These are phyloP conservation scores for Populus alba DNA, from an alignment of 345 rosid species.

Conservation along the genomic window DNA sequence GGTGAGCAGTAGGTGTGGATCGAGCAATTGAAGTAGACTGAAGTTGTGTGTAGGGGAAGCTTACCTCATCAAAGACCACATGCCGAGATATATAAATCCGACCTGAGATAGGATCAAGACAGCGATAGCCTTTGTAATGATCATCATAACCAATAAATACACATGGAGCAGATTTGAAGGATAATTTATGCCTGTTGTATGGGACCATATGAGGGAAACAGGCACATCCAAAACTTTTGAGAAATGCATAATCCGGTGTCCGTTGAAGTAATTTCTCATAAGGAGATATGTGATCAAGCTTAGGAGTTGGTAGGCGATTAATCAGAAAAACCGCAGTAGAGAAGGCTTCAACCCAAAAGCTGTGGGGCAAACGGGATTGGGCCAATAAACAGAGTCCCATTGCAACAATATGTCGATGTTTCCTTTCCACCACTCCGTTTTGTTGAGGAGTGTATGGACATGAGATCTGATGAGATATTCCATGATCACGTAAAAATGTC, in stretches of 20 bases:
- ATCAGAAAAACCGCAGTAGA: neutral
- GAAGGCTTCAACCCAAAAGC: neutral
- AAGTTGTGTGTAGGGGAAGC: neutral
- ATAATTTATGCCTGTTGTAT: neutral
- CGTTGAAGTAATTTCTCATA: neutral
- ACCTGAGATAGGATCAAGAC: neutral
- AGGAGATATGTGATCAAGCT: neutral
- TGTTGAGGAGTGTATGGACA: neutral
- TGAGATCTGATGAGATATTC: neutral
- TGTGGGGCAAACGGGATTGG: neutral
- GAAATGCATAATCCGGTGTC: neutral
- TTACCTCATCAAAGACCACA: neutral
- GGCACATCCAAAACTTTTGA: neutral
- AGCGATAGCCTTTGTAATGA: neutral
- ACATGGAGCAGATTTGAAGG: neutral
- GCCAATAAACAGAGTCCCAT: neutral
- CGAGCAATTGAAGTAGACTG: rapidly evolving
- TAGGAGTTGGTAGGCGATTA: neutral
- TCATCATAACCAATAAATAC: neutral
- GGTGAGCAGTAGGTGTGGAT: neutral
- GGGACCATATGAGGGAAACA: neutral
- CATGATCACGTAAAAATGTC: too few relatives aligned
- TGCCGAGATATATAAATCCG: neutral
- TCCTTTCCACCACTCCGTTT: neutral
- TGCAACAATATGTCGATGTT: neutral